phyloP scores from a whole-genome alignment of 2,329 filamentous ascomycete species.

The Fusarium sp. region DNA sequence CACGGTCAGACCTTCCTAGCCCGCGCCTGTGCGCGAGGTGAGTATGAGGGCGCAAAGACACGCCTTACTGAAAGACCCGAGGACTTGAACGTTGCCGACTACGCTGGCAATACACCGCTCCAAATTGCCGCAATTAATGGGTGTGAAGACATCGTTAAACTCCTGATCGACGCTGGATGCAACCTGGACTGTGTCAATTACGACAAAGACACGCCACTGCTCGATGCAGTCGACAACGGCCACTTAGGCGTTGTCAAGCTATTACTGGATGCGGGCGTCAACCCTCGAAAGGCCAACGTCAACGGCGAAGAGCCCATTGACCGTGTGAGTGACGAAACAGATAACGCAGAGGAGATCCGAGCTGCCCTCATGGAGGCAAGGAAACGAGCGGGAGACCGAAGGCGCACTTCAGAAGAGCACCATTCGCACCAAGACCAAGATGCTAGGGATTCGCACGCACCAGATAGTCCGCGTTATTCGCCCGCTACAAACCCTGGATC shows the following conservation, averaged over 20 bases:
- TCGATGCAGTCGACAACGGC: slow-evolving; percentile 96
- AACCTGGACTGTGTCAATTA: slow-evolving; percentile 82
- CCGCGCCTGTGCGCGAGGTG: slow-evolving; percentile 87
- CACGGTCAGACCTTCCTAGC: slow-evolving; percentile 92
- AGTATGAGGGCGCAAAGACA: slow-evolving; percentile 80
- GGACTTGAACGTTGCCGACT: slow-evolving; percentile 89
- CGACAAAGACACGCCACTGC: slow-evolving; percentile 90
- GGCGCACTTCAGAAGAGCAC: slow-evolving; percentile 69
- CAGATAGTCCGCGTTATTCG: slow-evolving; percentile 68
- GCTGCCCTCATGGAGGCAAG: slow-evolving; percentile 70
- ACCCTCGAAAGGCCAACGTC: slow-evolving; percentile 91
- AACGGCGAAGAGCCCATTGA: slow-evolving; percentile 93
- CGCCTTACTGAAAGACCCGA: slow-evolving; percentile 82
- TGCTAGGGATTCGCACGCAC: slow-evolving; percentile 63
- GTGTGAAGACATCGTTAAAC: slow-evolving; percentile 85
- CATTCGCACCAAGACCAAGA: slow-evolving; percentile 61
- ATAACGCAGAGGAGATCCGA: slow-evolving; percentile 84
- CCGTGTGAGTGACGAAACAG: slow-evolving; percentile 77
- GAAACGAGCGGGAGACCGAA: slow-evolving; percentile 65
- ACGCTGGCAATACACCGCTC: slow-evolving; percentile 94
- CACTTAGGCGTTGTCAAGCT: slow-evolving; percentile 89
- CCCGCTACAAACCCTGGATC: slow-evolving; percentile 58
- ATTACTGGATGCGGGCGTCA: slow-evolving; percentile 85
- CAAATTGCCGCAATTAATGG: slow-evolving; percentile 93
- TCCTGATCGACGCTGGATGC: slow-evolving; percentile 86